phyloP scores from a whole-genome alignment of 2,329 filamentous ascomycete genomes.

The Penicillium occitanis region DNA sequence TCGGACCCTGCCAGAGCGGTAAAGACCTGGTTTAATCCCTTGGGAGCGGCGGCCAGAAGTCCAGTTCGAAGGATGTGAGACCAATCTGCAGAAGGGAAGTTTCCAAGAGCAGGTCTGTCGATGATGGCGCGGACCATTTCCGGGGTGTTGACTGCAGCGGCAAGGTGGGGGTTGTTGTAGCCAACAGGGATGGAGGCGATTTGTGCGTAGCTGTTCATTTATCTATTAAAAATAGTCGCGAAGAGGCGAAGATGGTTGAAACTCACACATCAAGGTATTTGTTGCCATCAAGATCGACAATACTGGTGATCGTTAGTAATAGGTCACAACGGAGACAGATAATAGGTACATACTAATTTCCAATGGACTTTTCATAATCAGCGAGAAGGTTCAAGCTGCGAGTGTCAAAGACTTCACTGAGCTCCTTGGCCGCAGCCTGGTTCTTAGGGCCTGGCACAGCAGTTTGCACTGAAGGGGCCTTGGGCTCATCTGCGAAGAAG shows the following conservation, averaged over 20 bases:
- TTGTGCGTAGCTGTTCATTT: slow-evolving; percentile 67
- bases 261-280: slow-evolving; percentile 53
- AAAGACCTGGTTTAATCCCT: slow-evolving; percentile 84
- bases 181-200: slow-evolving; percentile 90
- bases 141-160: slow-evolving; percentile 67
- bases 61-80: slow-evolving; percentile 74
- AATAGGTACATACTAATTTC: slow-evolving; percentile 66
- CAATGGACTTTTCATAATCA: slow-evolving; percentile 70
- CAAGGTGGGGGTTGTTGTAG: slow-evolving; percentile 82
- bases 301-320: slow-evolving; percentile 29
- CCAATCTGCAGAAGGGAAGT: slow-evolving; percentile 88
- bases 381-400: slow-evolving; percentile 80
- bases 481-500: slow-evolving; percentile 61
- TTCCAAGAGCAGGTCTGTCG: slow-evolving; percentile 85
- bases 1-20: slow-evolving; percentile 87
- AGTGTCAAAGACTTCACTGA: slow-evolving; percentile 80
- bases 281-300: slow-evolving; percentile 54
- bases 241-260: not conserved
- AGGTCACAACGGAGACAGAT: slow-evolving; percentile 22
- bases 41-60: slow-evolving; percentile 77
- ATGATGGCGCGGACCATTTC: slow-evolving; percentile 80
- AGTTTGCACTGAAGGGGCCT: slow-evolving; percentile 55
- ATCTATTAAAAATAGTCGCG: slow-evolving; percentile 9
- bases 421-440: slow-evolving; percentile 65
- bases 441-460: slow-evolving; percentile 74